These are phyloP conservation scores for Ballota nigra DNA, from an alignment of 257 asterid genomes.

Conservation along the genomic window DNA sequence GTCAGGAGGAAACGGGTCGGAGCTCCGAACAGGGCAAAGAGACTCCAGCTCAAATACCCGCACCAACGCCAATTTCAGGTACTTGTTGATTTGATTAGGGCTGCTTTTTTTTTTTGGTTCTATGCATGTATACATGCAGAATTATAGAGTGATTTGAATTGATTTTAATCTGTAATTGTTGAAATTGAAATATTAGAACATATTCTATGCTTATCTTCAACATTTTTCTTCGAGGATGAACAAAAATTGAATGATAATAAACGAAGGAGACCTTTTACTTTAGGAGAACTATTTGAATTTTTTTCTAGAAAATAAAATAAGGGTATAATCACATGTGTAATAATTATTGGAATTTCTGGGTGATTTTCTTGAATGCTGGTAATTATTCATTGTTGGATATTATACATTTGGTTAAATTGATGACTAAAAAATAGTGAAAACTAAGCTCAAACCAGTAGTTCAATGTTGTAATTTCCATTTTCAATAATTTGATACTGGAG, in stretches of 20 bases:
- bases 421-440: neutral
- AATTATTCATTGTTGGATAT: neutral
- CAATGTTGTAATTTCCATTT: neutral
- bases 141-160: neutral
- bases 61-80: slow-evolving; percentile 72
- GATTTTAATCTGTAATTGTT: no score
- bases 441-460: neutral
- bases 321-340: neutral
- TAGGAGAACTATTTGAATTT: neutral
- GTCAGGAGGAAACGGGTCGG: slow-evolving; percentile 44
- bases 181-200: no score
- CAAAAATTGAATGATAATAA: no score
- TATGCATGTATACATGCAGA: slow-evolving; percentile 9
- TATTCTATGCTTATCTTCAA: no score
- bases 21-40: slow-evolving; percentile 38
- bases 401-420: neutral
- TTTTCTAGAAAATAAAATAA: neutral
- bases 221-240: no score
- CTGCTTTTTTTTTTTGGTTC: neutral
- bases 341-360: neutral
- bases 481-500: no score
- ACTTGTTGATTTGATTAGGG: neutral
- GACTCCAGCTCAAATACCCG: slow-evolving; percentile 36
- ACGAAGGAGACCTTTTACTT: no score
- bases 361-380: neutral